Base-by-base conservation (phyloP, 768 basidiomycete species). In the Cystobasidium tubakii region DNA sequence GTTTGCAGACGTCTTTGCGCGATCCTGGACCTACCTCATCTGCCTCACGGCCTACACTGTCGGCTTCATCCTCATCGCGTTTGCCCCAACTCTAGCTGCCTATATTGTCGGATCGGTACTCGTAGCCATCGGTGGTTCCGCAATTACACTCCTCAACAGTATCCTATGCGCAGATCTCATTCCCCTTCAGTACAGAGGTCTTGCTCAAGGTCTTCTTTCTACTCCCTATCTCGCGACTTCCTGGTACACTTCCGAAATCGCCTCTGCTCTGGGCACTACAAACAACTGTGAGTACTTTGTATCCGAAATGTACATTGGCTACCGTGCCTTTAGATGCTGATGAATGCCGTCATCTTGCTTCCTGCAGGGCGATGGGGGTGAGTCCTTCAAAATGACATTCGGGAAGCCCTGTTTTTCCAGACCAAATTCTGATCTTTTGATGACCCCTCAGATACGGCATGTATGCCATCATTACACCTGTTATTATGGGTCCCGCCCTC, bases 81-180 rank as follows among this genome's bases (percentile, higher is more conserved):
- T 77, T 4, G 72, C 76, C 1, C 66, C 75, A 1, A 80, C 75
- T 53, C 77, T 81, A 29, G 66, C 74, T 7, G 77, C 80, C 21
- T 79, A 46, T 42, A 69, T 76, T 25, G 75, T 76, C 21, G 80
- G 78, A 4, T 67, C 78, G 57, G 78, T 80, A 55, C 74, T 79
- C 46, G 77, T 77, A 74, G 76, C 77, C 1, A 76, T 81, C 46
- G 80, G 81, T 46, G 75, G 78, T 62, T 78, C 77, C n/a, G 79
- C 79, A 72, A 74, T 81, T 75, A 73, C 70, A 27, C 77, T 81
- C 33, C 46, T 81, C 60, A 79, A 74, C 66, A 76, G 75, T 19
- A 77, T 81, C 75, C 53, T 81, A 43, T 71, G 81, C n/a, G 80
- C 77, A 13, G 82, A 81, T 53, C 78, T 82, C 33, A 80, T 79